phyloP scores from a whole-genome alignment of 139 green algal species.

The Klebsormidium nitens region DNA sequence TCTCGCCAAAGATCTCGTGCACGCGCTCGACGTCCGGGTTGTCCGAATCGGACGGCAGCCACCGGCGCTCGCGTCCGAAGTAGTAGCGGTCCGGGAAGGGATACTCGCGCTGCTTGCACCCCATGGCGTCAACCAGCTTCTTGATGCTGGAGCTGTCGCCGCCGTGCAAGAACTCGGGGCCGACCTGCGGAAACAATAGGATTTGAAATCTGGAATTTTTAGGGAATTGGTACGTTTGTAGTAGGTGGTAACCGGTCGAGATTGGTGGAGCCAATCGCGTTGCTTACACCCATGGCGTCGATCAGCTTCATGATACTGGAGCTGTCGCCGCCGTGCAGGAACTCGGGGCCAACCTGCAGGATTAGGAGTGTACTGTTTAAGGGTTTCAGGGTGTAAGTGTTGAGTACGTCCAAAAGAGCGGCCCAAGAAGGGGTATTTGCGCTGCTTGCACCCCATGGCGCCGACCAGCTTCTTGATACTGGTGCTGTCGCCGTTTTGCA shows the following conservation, averaged over 20 bases:
- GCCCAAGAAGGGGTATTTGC: constrained; percentile 42
- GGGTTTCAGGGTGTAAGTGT: too few species aligned
- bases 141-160: constrained; percentile 40
- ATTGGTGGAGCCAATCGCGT: too few species aligned
- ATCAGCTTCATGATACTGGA: constrained; percentile 36
- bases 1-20: constrained; percentile 54
- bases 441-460: constrained; percentile 43
- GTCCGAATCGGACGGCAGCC: constrained; percentile 48
- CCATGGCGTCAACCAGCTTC: constrained; percentile 40
- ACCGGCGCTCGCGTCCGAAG: constrained; percentile 45
- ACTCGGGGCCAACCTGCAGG: constrained; percentile 62
- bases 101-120: constrained; percentile 48
- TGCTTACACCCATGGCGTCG: constrained; percentile 39
- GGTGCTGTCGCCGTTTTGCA: constrained; percentile 61
- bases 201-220: too few species aligned
- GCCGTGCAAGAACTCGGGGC: constrained; percentile 79
- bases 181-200: constrained; percentile 29
- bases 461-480: constrained; percentile 33
- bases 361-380: too few species aligned
- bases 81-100: constrained; percentile 51
- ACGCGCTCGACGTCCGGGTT: constrained; percentile 41
- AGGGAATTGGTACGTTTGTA: too few species aligned
- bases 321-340: constrained; percentile 67
- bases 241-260: too few species aligned
- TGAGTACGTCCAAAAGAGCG: too few species aligned